These are phyloP conservation scores for Stereocaulon alpinum DNA, from an alignment of 495 filamentous ascomycete genomes.

Conservation along the genomic window DNA sequence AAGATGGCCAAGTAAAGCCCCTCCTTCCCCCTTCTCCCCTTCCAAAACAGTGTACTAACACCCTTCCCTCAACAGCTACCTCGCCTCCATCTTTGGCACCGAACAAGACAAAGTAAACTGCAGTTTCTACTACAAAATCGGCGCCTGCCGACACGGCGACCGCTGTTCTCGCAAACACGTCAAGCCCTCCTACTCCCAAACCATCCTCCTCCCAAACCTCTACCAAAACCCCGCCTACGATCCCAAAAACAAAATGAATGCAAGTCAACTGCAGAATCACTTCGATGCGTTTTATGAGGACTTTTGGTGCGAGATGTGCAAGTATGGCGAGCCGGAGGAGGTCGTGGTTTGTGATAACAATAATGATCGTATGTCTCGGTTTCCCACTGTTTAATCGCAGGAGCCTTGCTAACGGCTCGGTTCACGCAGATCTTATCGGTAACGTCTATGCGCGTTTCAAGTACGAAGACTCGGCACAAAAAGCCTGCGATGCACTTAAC, in stretches of 20 bases:
- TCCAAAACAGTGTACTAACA: background rate
- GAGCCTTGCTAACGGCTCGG: no score
- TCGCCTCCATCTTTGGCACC: slow-evolving; percentile 98
- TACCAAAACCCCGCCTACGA: slow-evolving; percentile 99
- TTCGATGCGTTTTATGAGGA: slow-evolving; percentile 99
- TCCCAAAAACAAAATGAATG: slow-evolving; percentile 91
- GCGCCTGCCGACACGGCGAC: slow-evolving; percentile 95
- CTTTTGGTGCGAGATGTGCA: slow-evolving; percentile 98
- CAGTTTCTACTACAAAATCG: slow-evolving; percentile 93
- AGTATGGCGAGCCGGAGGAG: slow-evolving; percentile 83
- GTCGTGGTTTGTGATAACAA: slow-evolving; percentile 90
- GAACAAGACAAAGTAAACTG: slow-evolving; percentile 94
- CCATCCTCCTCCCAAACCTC: slow-evolving; percentile 93
- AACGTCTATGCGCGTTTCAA: slow-evolving; percentile 99
- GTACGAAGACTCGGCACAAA: slow-evolving; percentile 94
- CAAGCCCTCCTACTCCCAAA: slow-evolving; percentile 96
- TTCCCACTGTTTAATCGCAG: no score
- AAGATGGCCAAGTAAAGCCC: slow-evolving; percentile 20
- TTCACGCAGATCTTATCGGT: slow-evolving; percentile 91
- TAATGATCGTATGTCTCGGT: slow-evolving; percentile 89
- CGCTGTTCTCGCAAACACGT: slow-evolving; percentile 97
- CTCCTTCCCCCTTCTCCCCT: background rate
- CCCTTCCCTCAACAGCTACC: slow-evolving; percentile 59
- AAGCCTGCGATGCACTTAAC: slow-evolving; percentile 89
- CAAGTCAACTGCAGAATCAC: slow-evolving; percentile 91